Evolutionary conservation across 2,329 filamentous ascomycete species (phyloP), one percentile per base, ranked within the genome.

Genomic region (Thielaviopsis euricoi): DNA sequence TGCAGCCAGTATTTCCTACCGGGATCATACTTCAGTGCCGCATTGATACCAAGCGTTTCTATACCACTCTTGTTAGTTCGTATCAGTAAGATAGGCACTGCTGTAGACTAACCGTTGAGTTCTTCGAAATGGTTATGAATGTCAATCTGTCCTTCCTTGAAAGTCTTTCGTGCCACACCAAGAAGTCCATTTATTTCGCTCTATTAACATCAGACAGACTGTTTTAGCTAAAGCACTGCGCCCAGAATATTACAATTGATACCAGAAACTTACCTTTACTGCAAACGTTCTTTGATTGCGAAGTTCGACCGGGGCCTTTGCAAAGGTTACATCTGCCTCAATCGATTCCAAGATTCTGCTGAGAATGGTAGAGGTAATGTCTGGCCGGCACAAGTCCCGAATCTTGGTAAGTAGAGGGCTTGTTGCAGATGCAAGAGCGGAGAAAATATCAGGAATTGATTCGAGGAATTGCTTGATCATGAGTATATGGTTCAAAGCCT

Each of bases 211-310:
- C 61, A 68, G 33, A 26, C 19, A 26, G 52, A 46, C 17, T 6
- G 12, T 21, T 23, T 9, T 29, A 7, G 12, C 29, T 10, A 33
- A n/a, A 1, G 19, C 19, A 57, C 6, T 49, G 17, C 2, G 21
- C 9, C 23, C 17, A 15, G 17, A n/a, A 12, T 53, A 22, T 22
- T 23, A 21, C 21, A 21, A 2, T 12, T 19, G 6, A 3, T 52
- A 23, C 29, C 37, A 10, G 25, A 22, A 15, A 1, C 6, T 59
- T 65, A 83, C 81, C 72, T 86, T 93, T 33, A 97, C 85, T 22
- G 91, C 91, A 71, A 94, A 96, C 0, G 86, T 87, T 62, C 91
- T 78, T 67, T 97, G 91, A 61, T 96, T 95, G 15, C 90, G 80
- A 58, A 95, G 74, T 61, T 96, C 91, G 4, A 97, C 75, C 0